Base-by-base conservation (phyloP, 192 early-diverging fungal genomes). In the Backusella westeae region DNA sequence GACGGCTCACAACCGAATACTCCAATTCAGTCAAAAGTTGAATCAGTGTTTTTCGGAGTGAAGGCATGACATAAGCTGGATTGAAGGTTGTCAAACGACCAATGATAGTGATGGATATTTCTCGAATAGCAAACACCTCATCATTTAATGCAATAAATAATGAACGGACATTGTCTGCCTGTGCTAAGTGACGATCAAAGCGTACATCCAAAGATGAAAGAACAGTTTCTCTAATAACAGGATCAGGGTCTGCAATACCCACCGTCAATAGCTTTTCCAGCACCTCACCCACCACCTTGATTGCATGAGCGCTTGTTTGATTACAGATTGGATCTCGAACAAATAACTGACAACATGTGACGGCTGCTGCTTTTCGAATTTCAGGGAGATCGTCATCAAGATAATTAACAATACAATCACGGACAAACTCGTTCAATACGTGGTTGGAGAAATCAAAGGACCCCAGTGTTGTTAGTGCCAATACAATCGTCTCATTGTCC, bases 1-100 rank as follows among this genome's bases (percentile, higher is more conserved):
- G 94, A 34, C 93, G 87, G 68, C 94, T 91, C 8, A 90, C 87
- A 17, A 84, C 84, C 9, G 96, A 93, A 80, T 94, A 96, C 81
- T 99, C 95, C 21, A 99, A 82, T 81, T 98, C 96, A 5, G 94
- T 95, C 63, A 99, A 81, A 1, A 99, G 83, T 77, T 96, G 93
- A 72, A 95, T 93, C 14, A 98, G 77, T 0, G 93, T 90, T 74
- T 96, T 94, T 35, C 95, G 87, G 29, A 99, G 84, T 0, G 92
- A 93, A 6, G 97, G 95, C 88, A 97, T 90, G 14, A 97, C 93
- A 75, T 96, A 96, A 1, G 95, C 96, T 9, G 97, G 97, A 79
- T 98, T 99, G 72, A 91, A 90, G 9, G 90, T 81, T 2, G 93
- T 90, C 19, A 99, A 83, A 21, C 96, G 87, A 7, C 97, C 97